Percentiles rank a stretch among this genome's conserved stretches.
Evolutionary conservation across 768 basidiomycete species (phyloP).

Genomic region (Chlorophyllum brunneum): DNA sequence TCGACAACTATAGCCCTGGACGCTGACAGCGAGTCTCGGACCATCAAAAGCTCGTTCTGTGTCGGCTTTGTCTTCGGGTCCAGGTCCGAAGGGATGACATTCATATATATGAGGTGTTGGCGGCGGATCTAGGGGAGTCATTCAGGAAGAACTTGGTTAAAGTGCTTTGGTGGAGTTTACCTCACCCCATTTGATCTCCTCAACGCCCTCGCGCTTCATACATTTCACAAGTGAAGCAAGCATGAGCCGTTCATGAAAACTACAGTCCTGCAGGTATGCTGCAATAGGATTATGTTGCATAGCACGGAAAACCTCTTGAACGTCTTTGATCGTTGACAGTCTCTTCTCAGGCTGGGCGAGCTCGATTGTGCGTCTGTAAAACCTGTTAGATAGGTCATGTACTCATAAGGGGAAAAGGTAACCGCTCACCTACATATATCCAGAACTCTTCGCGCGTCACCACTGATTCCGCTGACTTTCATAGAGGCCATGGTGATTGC

Average conservation of each 20-base stretch:
- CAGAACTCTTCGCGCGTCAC: constrained; percentile 89
- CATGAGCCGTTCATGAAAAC: constrained; percentile 87
- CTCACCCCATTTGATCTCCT: constrained; percentile 84
- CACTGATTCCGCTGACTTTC: constrained; percentile 70
- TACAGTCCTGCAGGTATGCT: constrained; percentile 75
- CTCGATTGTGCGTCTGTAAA: constrained; percentile 74
- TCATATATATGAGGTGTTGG: constrained; percentile 72
- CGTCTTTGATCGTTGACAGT: constrained; percentile 65
- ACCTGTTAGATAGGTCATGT: too few relatives aligned
- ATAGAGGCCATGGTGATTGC: constrained; percentile 85
- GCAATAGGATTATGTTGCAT: constrained; percentile 93
- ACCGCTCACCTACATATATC: constrained; percentile 79
- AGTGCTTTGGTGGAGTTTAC: constrained; percentile 35
- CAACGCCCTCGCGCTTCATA: constrained; percentile 77
- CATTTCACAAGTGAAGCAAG: constrained; percentile 81
- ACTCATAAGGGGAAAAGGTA: neutral
- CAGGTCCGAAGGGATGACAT: constrained; percentile 54
- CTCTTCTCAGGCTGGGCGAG: constrained; percentile 50
- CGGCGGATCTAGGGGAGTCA: constrained; percentile 54
- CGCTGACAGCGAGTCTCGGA: constrained; percentile 74
- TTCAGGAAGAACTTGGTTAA: neutral
- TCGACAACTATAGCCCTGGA: constrained; percentile 77
- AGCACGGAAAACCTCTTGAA: constrained; percentile 72
- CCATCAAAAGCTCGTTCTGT: constrained; percentile 55
- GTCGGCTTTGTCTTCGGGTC: constrained; percentile 59